Conservation (phyloP, 2,329 filamentous ascomycete species). For the Zarea fungicola region DNA sequence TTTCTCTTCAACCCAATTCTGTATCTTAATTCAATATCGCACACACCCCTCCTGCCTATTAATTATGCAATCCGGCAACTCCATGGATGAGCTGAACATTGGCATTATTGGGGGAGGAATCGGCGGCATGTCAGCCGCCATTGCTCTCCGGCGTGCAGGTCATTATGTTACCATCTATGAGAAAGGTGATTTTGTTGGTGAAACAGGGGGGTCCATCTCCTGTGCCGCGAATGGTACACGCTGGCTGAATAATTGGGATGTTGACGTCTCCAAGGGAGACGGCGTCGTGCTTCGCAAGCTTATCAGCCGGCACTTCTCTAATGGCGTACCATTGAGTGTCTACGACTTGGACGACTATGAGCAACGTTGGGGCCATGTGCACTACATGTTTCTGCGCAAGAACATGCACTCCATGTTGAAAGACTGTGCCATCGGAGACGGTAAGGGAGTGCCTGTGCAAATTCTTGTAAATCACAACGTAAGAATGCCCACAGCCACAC, state of each 20-base stretch:
- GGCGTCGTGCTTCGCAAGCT: slow-evolving; percentile 61
- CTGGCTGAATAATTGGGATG: slow-evolving; percentile 64
- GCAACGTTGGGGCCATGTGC: slow-evolving; percentile 57
- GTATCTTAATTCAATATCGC: slow-evolving; percentile 37
- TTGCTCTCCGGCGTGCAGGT: slow-evolving; percentile 42
- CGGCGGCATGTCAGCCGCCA: slow-evolving; percentile 41
- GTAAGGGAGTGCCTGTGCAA: slow-evolving; percentile 47
- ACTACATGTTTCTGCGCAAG: slow-evolving; percentile 66
- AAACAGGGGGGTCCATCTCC: slow-evolving; percentile 62
- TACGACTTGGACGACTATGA: slow-evolving; percentile 62
- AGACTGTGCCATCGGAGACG: slow-evolving; percentile 50
- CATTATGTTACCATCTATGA: slow-evolving; percentile 58
- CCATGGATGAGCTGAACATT: slow-evolving; percentile 38
- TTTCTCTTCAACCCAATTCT: no score
- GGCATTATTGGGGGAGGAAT: slow-evolving; percentile 44
- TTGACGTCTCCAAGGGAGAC: slow-evolving; percentile 59
- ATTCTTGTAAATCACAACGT: slow-evolving; percentile 53
- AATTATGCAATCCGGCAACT: no score
- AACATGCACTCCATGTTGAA: slow-evolving; percentile 65
- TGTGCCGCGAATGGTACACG: slow-evolving; percentile 66
- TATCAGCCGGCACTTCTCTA: slow-evolving; percentile 66
- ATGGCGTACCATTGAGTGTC: slow-evolving; percentile 59
- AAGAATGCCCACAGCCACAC: no score
- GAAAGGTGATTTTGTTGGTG: slow-evolving; percentile 59
- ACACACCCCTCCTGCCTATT: no score